Evolutionary conservation across 139 green algal species (phyloP).

Genomic region (Chlorella sp.): DNA sequence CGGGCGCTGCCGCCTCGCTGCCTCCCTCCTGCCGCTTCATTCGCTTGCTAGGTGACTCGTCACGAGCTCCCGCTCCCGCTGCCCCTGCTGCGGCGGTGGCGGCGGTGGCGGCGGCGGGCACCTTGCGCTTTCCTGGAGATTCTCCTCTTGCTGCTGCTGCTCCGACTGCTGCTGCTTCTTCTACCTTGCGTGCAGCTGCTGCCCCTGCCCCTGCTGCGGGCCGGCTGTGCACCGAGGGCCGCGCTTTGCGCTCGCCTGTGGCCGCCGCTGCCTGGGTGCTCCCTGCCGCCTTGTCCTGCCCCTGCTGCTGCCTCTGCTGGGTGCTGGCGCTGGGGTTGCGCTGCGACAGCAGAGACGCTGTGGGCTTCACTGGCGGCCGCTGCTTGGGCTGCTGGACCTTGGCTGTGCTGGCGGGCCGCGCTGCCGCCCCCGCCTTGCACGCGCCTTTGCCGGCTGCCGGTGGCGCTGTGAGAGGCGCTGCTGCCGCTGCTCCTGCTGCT

Average conservation of each 20-base stretch:
- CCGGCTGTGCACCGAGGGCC: not conserved
- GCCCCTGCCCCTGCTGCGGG: not conserved
- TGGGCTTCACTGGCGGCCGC: not conserved
- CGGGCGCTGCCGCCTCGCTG: not conserved
- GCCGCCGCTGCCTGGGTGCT: not conserved
- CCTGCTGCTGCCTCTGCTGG: not conserved
- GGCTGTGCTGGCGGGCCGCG: not conserved
- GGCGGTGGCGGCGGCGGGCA: not conserved
- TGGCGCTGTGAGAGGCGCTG: not conserved
- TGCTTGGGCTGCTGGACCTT: not conserved
- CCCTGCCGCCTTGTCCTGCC: not conserved
- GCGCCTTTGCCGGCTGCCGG: not conserved
- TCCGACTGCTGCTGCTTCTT: too few relatives aligned
- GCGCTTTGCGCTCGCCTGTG: not conserved
- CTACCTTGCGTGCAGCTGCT: not conserved
- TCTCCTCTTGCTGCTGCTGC: not conserved
- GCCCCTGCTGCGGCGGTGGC: not conserved
- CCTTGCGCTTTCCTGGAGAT: conserved; percentile 13
- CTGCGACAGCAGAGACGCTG: not conserved
- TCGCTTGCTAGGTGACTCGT: not conserved
- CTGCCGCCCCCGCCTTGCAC: not conserved
- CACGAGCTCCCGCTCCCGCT: not conserved
- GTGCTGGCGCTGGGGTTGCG: not conserved
- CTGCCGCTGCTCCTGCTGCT: not conserved
- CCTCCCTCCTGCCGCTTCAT: not conserved